Evolutionary conservation across 2,329 filamentous ascomycete species (phyloP), one percentile per base, ranked within the genome.

Genomic region (Aphanoascus verrucosus): DNA sequence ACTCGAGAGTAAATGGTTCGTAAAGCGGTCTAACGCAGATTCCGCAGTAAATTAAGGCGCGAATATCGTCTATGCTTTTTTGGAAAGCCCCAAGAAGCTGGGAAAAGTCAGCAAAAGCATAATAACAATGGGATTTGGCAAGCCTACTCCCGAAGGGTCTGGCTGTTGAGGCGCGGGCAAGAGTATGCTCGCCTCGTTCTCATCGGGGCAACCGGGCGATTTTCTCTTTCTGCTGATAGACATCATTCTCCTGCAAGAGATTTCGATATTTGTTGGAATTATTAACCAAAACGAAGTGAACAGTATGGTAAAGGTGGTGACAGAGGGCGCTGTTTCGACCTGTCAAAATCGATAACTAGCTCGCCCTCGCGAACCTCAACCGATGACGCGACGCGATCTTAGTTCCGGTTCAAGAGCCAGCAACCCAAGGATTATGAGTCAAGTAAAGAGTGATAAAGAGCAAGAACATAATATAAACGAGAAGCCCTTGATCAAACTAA

Each of bases 1-100:
- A 86, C 5, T 74, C 74, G 50, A 85, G 74, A 15, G 80, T 83
- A 67, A 81, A 86, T 1, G 83, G 83, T 65, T 86, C 82, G 67
- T 85, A 85, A 48, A 86, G 74, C 47, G 83, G 76, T 53, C 79
- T 77, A 59, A 84, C 78, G 67, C 83, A 86, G 57, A 86, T 82
- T 58, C 82, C 81, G 70, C 83, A 86, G 54, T 80, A 82, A 60
- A 84, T 71, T 32, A 83, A 72, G 31, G 68, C 70, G 58, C 81
- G 76, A 57, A 86, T 77, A 59, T 77, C 74, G 60, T 82, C 76
- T 44, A 86, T 75, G 65, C 85, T 80, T 44, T 71, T 66, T 60
- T 75, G 72, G 15, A 75, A 63, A 5, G 69, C 74, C 55, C 69
- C 59, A 23, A 71, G 61, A 34, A 73, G 66, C 68, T 72, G 51